Percentiles rank a stretch among this genome's conserved stretches.
Conservation (phyloP, 345 rosid species). For the Firmiana major region DNA sequence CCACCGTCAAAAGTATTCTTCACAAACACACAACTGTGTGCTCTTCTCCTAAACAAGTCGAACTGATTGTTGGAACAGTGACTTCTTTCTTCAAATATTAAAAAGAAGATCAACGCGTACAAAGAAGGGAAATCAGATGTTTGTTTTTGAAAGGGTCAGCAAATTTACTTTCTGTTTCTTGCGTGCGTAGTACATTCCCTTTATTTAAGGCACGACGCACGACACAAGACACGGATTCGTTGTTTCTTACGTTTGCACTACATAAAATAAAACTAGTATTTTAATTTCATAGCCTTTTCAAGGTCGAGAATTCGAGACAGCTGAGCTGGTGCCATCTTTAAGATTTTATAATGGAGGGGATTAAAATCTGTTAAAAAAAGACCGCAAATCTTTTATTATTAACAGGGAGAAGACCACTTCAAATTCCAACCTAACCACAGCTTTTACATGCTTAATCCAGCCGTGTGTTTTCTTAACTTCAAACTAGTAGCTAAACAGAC, state of each 20-base stretch:
- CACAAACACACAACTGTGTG: no score
- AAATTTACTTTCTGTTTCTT: no score
- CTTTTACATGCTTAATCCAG: background rate
- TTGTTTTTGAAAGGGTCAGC: no score
- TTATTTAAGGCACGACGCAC: no score
- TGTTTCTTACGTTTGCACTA: background rate
- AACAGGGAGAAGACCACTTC: background rate
- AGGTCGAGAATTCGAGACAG: background rate
- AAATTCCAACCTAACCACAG: background rate
- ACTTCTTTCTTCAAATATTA: no score
- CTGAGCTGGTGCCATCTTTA: background rate
- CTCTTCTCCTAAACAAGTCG: no score
- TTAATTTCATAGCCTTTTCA: background rate
- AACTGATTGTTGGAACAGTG: no score
- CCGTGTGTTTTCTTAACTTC: background rate
- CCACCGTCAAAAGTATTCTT: no score
- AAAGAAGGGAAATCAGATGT: no score
- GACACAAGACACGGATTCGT: background rate
- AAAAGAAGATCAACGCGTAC: no score
- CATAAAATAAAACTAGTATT: background rate
- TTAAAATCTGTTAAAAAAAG: background rate
- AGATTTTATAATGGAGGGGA: background rate
- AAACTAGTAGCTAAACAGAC: no score
- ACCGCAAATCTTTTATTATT: background rate
- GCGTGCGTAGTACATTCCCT: no score